Percentiles rank a stretch among this genome's conserved stretches.
phyloP scores from a whole-genome alignment of 805 yeast genomes.

The Blastobotrys americana region DNA sequence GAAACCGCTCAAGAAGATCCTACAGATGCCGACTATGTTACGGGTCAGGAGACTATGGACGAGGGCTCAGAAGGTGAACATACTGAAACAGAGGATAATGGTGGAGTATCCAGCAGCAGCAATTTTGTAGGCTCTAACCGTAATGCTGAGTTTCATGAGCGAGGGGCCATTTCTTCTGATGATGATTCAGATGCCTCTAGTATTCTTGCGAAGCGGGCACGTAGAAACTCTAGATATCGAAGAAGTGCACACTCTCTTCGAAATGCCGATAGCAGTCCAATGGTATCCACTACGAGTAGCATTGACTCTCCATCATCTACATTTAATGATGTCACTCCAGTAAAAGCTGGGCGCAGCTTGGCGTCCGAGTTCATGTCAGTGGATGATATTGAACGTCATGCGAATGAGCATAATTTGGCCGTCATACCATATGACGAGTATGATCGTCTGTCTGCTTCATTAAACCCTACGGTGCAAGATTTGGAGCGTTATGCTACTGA shows the following conservation, averaged over 20 bases:
- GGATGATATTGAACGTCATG: constrained; percentile 20
- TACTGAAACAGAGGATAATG: constrained; percentile 29
- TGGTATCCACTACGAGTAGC: background rate
- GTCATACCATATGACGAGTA: constrained; percentile 20
- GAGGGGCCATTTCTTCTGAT: constrained; percentile 9
- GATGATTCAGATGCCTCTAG: constrained; percentile 10
- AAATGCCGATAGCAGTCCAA: background rate
- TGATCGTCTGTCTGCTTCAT: constrained; percentile 11
- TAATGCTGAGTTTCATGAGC: background rate
- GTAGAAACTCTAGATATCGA: constrained; percentile 6
- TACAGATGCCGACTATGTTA: constrained; percentile 26
- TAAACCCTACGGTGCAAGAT: constrained; percentile 1
- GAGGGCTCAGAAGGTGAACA: constrained; percentile 22
- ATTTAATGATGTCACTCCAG: constrained; percentile 4
- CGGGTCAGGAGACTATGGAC: constrained; percentile 24
- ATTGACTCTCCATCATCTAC: background rate
- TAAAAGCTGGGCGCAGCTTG: constrained; percentile 11
- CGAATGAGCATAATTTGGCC: constrained; percentile 21
- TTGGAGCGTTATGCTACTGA: constrained; percentile 15
- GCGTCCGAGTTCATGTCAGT: constrained; percentile 23
- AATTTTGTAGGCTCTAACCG: background rate
- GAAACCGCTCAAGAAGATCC: constrained; percentile 27
- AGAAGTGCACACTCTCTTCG: constrained; percentile 3
- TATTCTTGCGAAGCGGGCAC: background rate
- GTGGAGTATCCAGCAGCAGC: constrained; percentile 3